Evolutionary conservation across 2,329 filamentous ascomycete species (phyloP), one percentile per base, ranked within the genome.

Genomic region (Xylariaceae sp.): DNA sequence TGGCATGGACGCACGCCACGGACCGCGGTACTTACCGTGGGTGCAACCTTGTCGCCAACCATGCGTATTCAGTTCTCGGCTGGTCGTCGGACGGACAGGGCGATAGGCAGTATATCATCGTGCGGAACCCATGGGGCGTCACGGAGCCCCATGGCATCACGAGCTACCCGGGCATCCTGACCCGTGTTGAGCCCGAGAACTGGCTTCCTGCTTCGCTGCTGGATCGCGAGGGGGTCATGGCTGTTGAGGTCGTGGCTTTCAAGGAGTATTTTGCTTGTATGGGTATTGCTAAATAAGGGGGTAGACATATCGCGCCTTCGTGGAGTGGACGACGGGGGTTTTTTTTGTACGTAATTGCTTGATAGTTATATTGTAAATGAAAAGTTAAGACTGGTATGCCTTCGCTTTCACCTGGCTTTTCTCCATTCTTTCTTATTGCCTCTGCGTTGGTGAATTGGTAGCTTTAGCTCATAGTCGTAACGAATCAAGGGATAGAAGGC

Each of bases 81-180:
- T 76, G 71, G 67, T 68, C 70, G 39, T 64, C 69, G 47, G 59
- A 70, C 41, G 76, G 69, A 56, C 67, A 71, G 53, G 66, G 74
- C 19, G 67, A 74, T 14, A 68, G 69, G 60, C 74, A 75, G 62
- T 78, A 77, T 68, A 69, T 78, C 47, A 74, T 78, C 52, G 65
- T 77, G 16, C 74, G 76, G 62, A 78, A 78, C 72, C 76, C 76
- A 2, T 78, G 75, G 75, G 76, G 76, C 29, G 72, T 77, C 36
- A 76, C 74, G 11, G 76, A 78, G 72, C 74, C 74, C 12, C 65
- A 71, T 23, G 76, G 75, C 19, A 53, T 78, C 34, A 76, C 71
- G 28, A 71, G 69, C 66, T 77, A 76, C 64, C 70, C 72, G 0
- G 76, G 75, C 12, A 62, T 78, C 17, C 64, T 78, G n/a, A 67